A percentile compares a stretch with the other conserved stretches of the same genome.
phyloP scores from a whole-genome alignment of 2,329 filamentous ascomycete species.

The Colletotrichum kahawae region DNA sequence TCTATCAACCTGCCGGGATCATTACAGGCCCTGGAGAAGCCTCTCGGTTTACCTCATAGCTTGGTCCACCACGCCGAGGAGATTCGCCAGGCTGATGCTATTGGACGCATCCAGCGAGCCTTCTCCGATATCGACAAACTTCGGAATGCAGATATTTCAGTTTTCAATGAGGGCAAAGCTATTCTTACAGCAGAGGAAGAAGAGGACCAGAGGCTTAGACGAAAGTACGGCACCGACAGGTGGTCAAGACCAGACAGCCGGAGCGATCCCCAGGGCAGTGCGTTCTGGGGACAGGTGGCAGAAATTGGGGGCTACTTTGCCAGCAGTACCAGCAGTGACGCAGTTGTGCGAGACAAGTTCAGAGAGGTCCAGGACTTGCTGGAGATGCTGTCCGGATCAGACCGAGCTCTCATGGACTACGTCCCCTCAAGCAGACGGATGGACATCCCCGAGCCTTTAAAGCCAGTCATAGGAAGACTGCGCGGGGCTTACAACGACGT shows the following conservation, averaged over 20 bases:
- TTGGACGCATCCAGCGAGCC: slow-evolving; percentile 76
- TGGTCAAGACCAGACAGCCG: slow-evolving; percentile 78
- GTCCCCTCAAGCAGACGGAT: slow-evolving; percentile 85
- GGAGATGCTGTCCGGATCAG: slow-evolving; percentile 76
- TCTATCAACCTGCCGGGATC: slow-evolving; percentile 90
- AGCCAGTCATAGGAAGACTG: slow-evolving; percentile 77
- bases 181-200: slow-evolving; percentile 79
- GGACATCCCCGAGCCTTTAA: slow-evolving; percentile 80
- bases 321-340: slow-evolving; percentile 60
- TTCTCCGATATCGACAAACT: slow-evolving; percentile 91
- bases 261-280: slow-evolving; percentile 67
- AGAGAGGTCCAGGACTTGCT: slow-evolving; percentile 77
- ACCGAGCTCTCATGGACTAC: slow-evolving; percentile 83
- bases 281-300: slow-evolving; percentile 74
- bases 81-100: slow-evolving; percentile 86
- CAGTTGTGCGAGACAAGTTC: slow-evolving; percentile 77
- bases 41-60: slow-evolving; percentile 84
- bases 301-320: slow-evolving; percentile 91
- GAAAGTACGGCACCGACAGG: slow-evolving; percentile 84
- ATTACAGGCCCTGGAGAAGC: slow-evolving; percentile 92
- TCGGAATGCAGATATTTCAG: slow-evolving; percentile 76
- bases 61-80: slow-evolving; percentile 92
- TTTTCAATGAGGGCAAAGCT: slow-evolving; percentile 84
- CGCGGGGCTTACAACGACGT: slow-evolving; percentile 86
- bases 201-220: slow-evolving; percentile 78